These are phyloP conservation scores for Pseudogymnoascus sp. DNA, from an alignment of 2,329 filamentous ascomycete species.

Conservation along the genomic window DNA sequence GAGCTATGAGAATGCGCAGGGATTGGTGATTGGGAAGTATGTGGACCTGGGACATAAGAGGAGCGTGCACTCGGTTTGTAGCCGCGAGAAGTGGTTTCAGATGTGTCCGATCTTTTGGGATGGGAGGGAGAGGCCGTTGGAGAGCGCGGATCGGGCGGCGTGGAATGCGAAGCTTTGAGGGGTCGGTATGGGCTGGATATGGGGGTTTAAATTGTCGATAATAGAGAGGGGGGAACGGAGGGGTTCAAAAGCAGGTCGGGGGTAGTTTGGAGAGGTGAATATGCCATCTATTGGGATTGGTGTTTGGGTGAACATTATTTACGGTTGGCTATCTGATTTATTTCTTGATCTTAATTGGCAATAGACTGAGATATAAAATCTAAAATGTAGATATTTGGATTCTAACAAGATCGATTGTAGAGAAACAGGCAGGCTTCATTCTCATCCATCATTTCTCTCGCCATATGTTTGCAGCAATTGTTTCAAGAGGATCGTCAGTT, in stretches of 20 bases:
- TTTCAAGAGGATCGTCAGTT: not conserved
- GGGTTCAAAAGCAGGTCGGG: not conserved
- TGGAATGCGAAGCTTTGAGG: slow-evolving; percentile 39
- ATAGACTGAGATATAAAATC: not conserved
- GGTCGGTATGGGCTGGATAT: not conserved
- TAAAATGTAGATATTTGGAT: not conserved
- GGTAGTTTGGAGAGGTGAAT: not conserved
- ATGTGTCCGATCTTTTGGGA: slow-evolving; percentile 42
- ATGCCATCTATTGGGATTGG: not conserved
- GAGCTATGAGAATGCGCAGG: slow-evolving; percentile 26
- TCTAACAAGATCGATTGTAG: not conserved
- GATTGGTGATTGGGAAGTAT: slow-evolving; percentile 28
- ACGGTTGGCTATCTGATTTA: not conserved
- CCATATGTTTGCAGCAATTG: not conserved
- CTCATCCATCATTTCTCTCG: not conserved
- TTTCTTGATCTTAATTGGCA: not conserved
- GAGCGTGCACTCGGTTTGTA: slow-evolving; percentile 29
- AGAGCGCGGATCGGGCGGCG: slow-evolving; percentile 36
- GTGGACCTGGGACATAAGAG: slow-evolving; percentile 33
- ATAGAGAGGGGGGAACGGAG: not conserved
- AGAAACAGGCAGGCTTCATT: not conserved
- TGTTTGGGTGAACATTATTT: not conserved
- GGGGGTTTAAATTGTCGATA: not conserved
- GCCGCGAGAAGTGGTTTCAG: slow-evolving; percentile 34
- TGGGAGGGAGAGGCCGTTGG: slow-evolving; percentile 34